Percentiles rank a stretch among this genome's conserved stretches.
These are phyloP conservation scores for Pouteria campechiana DNA, from an alignment of 179 eudicot species.

Conservation along the genomic window DNA sequence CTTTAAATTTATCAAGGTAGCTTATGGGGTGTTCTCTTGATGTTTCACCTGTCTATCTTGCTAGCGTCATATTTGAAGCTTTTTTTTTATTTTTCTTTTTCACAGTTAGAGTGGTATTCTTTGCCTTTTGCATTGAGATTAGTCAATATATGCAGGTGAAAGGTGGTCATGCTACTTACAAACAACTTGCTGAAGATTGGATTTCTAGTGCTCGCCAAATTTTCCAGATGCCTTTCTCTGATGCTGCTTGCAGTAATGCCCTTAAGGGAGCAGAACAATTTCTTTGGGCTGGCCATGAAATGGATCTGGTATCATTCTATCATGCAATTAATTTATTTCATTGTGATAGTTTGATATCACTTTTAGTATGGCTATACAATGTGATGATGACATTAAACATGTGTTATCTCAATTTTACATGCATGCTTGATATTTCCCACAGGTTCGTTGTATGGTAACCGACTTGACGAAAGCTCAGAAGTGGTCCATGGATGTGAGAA, in stretches of 20 bases:
- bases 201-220: constrained; percentile 51
- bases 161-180: constrained; percentile 46
- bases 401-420: not conserved
- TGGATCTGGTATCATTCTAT: constrained; percentile 62
- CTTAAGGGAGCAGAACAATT: constrained; percentile 84
- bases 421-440: not conserved
- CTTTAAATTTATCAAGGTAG: too few relatives aligned
- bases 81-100: not conserved
- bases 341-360: too few relatives aligned
- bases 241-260: constrained; percentile 40
- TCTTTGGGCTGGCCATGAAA: constrained; percentile 97
- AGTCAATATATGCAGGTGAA: constrained; percentile 42
- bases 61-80: too few relatives aligned
- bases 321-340: not conserved
- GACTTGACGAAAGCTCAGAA: constrained; percentile 59
- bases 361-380: too few relatives aligned
- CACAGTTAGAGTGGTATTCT: too few relatives aligned
- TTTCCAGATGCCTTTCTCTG: constrained; percentile 54
- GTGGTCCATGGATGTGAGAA: constrained; percentile 66
- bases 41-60: too few relatives aligned
- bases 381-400: too few relatives aligned
- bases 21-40: too few relatives aligned
- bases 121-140: too few relatives aligned
- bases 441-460: constrained; percentile 78
- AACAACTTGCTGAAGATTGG: constrained; percentile 86